Percentiles rank a stretch among this genome's conserved stretches.
These are phyloP conservation scores for Litsea cubeba DNA, from an alignment of 164 flowering plant genomes.

Conservation along the genomic window DNA sequence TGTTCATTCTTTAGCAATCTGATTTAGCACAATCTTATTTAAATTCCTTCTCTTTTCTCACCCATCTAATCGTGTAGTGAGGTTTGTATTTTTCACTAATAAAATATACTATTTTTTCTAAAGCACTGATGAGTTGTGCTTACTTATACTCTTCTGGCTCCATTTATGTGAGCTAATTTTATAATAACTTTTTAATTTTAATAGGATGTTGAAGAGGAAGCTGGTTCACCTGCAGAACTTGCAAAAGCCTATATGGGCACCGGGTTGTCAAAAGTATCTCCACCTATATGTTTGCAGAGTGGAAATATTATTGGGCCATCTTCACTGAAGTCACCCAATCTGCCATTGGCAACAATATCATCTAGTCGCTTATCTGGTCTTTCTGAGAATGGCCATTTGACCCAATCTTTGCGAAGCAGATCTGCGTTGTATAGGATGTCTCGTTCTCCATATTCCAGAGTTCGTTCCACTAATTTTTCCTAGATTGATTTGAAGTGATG, in stretches of 20 bases:
- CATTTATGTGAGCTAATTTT: not conserved
- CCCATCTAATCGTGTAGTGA: not conserved
- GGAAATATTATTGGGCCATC: constrained; percentile 14
- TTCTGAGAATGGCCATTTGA: constrained; percentile 46
- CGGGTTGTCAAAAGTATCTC: constrained; percentile 52
- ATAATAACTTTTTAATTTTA: not conserved
- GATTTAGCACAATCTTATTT: too few relatives aligned
- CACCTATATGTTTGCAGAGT: constrained; percentile 33
- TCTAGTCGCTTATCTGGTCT: constrained; percentile 16
- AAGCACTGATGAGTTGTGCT: not conserved
- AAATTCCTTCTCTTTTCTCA: not conserved
- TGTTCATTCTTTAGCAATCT: too few relatives aligned
- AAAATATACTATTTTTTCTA: not conserved
- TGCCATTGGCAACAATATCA: constrained; percentile 35
- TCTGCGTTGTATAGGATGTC: constrained; percentile 81
- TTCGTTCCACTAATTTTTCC: not conserved
- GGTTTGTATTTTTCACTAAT: not conserved
- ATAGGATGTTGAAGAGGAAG: constrained; percentile 58
- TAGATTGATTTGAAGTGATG: not conserved
- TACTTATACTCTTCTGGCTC: not conserved
- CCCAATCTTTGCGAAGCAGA: constrained; percentile 62
- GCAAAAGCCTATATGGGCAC: constrained; percentile 91
- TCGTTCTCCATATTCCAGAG: constrained; percentile 72
- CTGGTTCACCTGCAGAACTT: constrained; percentile 74
- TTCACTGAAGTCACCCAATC: constrained; percentile 27